Conservation (phyloP, 2,329 filamentous ascomycete species). For the Fonsecaea nubica region DNA sequence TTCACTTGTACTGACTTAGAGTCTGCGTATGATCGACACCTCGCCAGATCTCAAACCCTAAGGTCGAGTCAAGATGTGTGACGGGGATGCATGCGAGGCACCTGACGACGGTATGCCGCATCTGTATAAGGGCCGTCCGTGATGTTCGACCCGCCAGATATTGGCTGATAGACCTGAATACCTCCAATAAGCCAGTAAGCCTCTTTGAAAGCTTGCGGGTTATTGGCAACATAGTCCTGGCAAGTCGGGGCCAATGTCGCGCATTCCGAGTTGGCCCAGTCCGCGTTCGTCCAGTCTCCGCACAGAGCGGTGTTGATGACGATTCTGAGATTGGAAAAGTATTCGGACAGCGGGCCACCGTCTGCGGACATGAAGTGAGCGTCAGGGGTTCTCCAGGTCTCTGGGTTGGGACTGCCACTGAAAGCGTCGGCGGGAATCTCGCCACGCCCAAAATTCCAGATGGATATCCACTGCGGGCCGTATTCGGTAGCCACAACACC, state of each 20-base stretch:
- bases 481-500: slow-evolving; percentile 78
- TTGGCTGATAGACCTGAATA: slow-evolving; percentile 65
- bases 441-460: slow-evolving; percentile 68
- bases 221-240: slow-evolving; percentile 70
- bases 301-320: slow-evolving; percentile 63
- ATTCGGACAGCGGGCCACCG: slow-evolving; percentile 48
- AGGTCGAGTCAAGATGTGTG: no score
- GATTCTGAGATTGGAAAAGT: slow-evolving; percentile 52
- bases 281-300: slow-evolving; percentile 61
- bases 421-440: slow-evolving; percentile 54
- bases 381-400: slow-evolving; percentile 54
- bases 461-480: slow-evolving; percentile 71
- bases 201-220: slow-evolving; percentile 71
- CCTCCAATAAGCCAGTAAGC: slow-evolving; percentile 78
- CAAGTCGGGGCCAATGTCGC: slow-evolving; percentile 67
- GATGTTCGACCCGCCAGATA: background rate
- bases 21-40: background rate
- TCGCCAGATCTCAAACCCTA: background rate
- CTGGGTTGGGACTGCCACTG: slow-evolving; percentile 46
- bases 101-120: background rate
- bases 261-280: slow-evolving; percentile 63
- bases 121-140: background rate
- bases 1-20: no score
- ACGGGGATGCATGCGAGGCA: background rate
- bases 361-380: slow-evolving; percentile 50